These are phyloP conservation scores for Lagenaria siceraria DNA, from an alignment of 306 rosid genomes.

Conservation along the genomic window DNA sequence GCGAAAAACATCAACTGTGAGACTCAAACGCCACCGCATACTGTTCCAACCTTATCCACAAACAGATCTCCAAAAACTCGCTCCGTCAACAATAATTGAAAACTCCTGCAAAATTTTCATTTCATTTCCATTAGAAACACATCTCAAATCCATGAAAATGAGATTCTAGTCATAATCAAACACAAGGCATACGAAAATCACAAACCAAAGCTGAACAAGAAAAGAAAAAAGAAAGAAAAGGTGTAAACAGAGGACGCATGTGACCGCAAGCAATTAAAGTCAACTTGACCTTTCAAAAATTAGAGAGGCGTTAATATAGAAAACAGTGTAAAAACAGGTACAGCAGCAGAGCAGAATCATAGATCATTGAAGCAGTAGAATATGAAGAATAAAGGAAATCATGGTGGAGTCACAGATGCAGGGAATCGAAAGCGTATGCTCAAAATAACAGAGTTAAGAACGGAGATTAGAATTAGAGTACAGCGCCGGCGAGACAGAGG, in stretches of 20 bases:
- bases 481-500: not conserved
- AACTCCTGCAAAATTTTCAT: conserved; percentile 2
- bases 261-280: not conserved
- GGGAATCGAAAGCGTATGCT: not conserved
- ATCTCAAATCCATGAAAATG: not conserved
- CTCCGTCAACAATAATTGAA: conserved; percentile 19
- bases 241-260: not conserved
- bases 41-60: conserved; percentile 54
- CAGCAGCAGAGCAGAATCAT: not conserved
- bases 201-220: not conserved
- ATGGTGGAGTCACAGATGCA: not conserved
- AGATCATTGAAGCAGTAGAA: not conserved
- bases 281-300: not conserved
- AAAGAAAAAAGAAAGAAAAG: not conserved
- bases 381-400: not conserved
- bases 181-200: not conserved
- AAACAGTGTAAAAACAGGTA: not conserved
- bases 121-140: not conserved
- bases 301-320: not conserved
- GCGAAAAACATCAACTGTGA: conserved; percentile 69
- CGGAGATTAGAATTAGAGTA: not conserved
- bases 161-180: not conserved
- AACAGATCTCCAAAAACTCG: conserved; percentile 14
- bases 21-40: conserved; percentile 89
- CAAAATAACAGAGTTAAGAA: not conserved